Evolutionary conservation across 2,329 filamentous ascomycete genomes (phyloP), one percentile per base, ranked within the genome.

Genomic region (Paramyrothecium sp.): DNA sequence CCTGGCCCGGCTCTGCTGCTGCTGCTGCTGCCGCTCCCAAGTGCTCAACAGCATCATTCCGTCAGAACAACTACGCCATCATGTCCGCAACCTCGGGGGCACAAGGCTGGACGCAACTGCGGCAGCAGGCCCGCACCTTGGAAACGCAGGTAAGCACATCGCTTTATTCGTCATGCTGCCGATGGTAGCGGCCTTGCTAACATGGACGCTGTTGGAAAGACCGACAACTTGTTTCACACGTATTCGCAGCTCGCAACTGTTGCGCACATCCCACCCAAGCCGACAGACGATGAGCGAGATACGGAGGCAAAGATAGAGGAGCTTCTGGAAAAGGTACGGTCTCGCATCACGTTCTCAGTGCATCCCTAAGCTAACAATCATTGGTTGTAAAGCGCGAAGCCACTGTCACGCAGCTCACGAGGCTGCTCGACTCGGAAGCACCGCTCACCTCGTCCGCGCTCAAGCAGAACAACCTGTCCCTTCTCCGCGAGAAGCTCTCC

Each of bases 391-490:
- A 97, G 92, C 89, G 95, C 70, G 92, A 97, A 71, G 79, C 82
- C 49, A 85, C 95, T 54, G 88, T 98, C 70, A 78, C 82, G 58
- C 92, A 97, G 75, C 89, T 99, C 56, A 81, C 88, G 64, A 91
- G 94, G 58, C 88, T 97, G 55, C 90, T 98, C 65, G 94, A 98
- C 78, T 96, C 93, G 56, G 94, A 98, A 81, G 87, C 92, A 21
- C 83, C 88, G 56, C 85, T 96, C 58, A 92, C 90, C 53, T 89
- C 92, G 49, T 98, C 94, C 41, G 92, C 93, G 56, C 84, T 97
- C n/a, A 98, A 98, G 77, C 93, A 97, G 69, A 97, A 94, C 78
- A 97, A 98, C 72, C 87, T 99, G 41, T 84, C 91, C 58, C 89
- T 96, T 30, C 91, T 98, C 66, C 90, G 91, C 63, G 93, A 97